Conservation (phyloP, 192 early-diverging fungal species). For the Backusella circina region DNA sequence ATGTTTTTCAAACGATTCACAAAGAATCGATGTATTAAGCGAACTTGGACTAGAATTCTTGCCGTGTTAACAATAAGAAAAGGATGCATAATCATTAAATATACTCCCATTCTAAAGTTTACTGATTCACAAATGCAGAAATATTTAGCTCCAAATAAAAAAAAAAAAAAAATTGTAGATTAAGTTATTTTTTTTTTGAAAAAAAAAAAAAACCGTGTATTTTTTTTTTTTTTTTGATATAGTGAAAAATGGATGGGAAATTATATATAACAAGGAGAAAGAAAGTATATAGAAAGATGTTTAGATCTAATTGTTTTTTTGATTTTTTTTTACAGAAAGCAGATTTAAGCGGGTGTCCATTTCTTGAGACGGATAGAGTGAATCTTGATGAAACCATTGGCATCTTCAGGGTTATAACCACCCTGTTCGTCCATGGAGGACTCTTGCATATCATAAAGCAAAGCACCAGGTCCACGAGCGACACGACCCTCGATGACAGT, state of each 20-base stretch:
- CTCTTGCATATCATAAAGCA: constrained; percentile 93
- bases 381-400: constrained; percentile 98
- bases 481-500: constrained; percentile 85
- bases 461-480: constrained; percentile 65
- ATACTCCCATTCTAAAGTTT: too few relatives aligned
- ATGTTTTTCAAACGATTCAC: too few relatives aligned
- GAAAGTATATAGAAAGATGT: not conserved
- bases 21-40: too few relatives aligned
- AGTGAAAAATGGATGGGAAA: not conserved
- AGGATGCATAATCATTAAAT: too few relatives aligned
- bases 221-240: not conserved
- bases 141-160: too few relatives aligned
- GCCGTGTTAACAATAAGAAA: too few relatives aligned
- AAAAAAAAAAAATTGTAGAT: too few relatives aligned
- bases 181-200: not conserved
- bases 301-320: not conserved
- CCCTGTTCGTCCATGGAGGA: constrained; percentile 93
- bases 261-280: not conserved
- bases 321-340: not conserved
- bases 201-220: too few relatives aligned
- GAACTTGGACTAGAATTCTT: too few relatives aligned
- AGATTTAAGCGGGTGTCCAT: constrained; percentile 47
- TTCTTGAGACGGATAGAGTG: constrained; percentile 94
- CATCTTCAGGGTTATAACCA: constrained; percentile 89
- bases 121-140: too few relatives aligned